Conservation (phyloP, 75 land plant species). For the Pinus taeda region DNA sequence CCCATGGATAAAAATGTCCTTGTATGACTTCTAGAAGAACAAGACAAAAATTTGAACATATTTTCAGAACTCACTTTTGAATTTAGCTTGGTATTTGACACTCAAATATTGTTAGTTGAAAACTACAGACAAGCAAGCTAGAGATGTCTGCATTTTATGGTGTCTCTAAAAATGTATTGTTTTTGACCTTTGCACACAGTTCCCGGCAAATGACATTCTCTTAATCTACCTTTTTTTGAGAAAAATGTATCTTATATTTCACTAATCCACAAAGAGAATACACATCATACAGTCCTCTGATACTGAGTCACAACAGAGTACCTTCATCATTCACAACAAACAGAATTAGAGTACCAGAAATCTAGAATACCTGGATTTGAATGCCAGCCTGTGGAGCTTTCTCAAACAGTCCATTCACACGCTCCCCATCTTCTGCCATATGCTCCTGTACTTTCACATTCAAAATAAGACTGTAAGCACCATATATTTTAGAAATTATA, state of each 20-base stretch:
- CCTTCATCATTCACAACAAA: not conserved
- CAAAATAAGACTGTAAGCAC: not conserved
- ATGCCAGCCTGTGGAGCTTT: slow-evolving; percentile 86
- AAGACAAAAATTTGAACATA: not conserved
- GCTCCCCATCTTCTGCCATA: slow-evolving; percentile 73
- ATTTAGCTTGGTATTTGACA: not conserved
- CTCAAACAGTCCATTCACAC: slow-evolving; percentile 83
- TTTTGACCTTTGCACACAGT: no score
- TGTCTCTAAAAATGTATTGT: no score
- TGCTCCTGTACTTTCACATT: slow-evolving; percentile 61
- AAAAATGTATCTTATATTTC: no score
- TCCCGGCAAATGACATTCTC: no score
- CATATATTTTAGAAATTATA: not conserved
- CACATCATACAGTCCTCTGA: not conserved
- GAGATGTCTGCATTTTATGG: no score
- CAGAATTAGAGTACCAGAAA: not conserved
- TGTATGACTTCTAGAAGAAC: not conserved
- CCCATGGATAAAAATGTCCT: no score
- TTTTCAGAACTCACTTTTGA: not conserved
- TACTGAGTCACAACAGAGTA: not conserved
- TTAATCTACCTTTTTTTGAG: no score
- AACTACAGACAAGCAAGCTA: not conserved
- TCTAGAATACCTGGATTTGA: slow-evolving; percentile 58
- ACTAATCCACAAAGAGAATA: no score
- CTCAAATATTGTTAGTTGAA: not conserved